These are phyloP conservation scores for Aureoboletus auriporus DNA, from an alignment of 768 basidiomycete genomes.

Conservation along the genomic window DNA sequence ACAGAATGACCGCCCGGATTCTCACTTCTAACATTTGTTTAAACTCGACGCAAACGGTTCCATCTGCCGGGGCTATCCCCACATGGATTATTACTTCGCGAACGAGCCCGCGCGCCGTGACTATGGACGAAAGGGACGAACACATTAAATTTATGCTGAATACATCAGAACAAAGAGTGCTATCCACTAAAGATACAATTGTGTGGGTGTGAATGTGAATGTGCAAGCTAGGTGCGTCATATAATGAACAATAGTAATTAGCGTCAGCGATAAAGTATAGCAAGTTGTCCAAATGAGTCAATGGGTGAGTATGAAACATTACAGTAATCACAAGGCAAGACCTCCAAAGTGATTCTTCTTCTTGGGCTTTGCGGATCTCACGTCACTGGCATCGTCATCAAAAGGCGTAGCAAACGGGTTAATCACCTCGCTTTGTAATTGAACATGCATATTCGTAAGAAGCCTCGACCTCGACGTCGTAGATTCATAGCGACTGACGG, in stretches of 20 bases:
- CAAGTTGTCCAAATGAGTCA: background rate
- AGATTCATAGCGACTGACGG: constrained; percentile 16
- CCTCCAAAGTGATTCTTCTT: constrained; percentile 52
- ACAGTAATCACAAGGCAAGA: constrained; percentile 27
- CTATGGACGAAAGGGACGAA: background rate
- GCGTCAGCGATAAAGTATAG: constrained; percentile 12
- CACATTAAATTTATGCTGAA: constrained; percentile 7
- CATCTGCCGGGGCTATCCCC: no score
- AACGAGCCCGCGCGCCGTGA: no score
- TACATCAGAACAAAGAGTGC: background rate
- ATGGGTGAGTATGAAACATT: background rate
- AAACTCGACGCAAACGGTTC: background rate
- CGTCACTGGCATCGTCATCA: constrained; percentile 59
- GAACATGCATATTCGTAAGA: constrained; percentile 40
- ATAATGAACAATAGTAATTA: constrained; percentile 11
- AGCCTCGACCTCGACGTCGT: constrained; percentile 41
- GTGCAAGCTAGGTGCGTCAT: constrained; percentile 8
- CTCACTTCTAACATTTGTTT: background rate
- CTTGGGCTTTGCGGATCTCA: constrained; percentile 32
- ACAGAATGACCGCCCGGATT: background rate
- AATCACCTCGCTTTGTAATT: constrained; percentile 29
- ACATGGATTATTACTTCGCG: no score
- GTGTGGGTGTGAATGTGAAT: background rate
- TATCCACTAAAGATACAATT: constrained; percentile 24
- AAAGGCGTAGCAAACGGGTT: constrained; percentile 77